Percentiles rank a stretch among this genome's conserved stretches.
These are phyloP conservation scores for Candida endomychidarum DNA, from an alignment of 805 yeast genomes.

Conservation along the genomic window DNA sequence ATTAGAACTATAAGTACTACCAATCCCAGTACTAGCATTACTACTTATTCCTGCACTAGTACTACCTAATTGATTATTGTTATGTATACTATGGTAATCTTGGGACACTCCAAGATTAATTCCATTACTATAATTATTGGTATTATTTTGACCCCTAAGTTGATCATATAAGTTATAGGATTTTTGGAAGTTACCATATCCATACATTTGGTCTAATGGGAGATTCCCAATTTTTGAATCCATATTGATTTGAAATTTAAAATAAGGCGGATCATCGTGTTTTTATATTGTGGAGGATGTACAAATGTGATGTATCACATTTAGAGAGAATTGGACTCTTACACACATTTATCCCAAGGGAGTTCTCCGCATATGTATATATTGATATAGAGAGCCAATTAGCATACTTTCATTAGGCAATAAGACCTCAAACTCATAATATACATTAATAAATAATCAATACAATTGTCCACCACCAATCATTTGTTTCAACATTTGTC, in stretches of 20 bases:
- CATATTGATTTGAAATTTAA: not conserved
- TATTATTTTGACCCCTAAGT: constrained; percentile 1
- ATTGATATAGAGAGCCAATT: too few relatives aligned
- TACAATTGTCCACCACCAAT: constrained; percentile 21
- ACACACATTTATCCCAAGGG: too few relatives aligned
- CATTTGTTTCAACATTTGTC: constrained; percentile 34
- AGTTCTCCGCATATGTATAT: too few relatives aligned
- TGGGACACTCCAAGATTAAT: not conserved
- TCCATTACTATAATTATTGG: not conserved
- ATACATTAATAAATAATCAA: not conserved
- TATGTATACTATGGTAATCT: not conserved
- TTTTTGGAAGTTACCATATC: constrained; percentile 5
- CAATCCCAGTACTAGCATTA: not conserved
- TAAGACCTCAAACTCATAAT: too few relatives aligned
- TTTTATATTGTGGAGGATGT: constrained; percentile 4
- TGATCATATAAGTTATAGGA: constrained; percentile 9
- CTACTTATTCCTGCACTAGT: not conserved
- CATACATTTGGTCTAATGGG: constrained; percentile 7
- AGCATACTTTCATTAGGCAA: too few relatives aligned
- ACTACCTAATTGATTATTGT: not conserved
- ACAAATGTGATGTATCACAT: constrained; percentile 7
- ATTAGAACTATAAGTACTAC: constrained; percentile 1
- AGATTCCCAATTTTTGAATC: constrained; percentile 2
- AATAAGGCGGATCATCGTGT: not conserved
- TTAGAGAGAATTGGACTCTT: not conserved